Conservation (phyloP, 805 yeast species). For the Candida verbasci region DNA sequence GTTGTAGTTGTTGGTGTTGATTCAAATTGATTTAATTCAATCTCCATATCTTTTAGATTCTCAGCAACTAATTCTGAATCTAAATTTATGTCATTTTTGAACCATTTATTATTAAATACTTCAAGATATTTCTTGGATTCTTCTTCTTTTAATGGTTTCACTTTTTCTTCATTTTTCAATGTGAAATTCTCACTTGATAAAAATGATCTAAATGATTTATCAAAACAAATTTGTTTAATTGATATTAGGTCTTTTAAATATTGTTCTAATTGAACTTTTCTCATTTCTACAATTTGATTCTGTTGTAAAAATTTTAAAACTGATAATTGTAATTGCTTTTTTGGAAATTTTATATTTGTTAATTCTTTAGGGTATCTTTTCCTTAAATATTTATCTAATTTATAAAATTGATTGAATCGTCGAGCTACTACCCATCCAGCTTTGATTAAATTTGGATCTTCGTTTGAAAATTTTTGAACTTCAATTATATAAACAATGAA, state of each 20-base stretch:
- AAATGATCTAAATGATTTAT: conserved; percentile 68
- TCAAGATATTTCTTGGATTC: conserved; percentile 21
- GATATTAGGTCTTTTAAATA: conserved; percentile 56
- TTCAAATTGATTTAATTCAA: conserved; percentile 50
- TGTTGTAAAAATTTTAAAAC: conserved; percentile 75
- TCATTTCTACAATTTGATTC: conserved; percentile 54
- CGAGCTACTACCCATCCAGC: conserved; percentile 92
- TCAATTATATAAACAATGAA: conserved; percentile 72
- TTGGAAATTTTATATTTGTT: conserved; percentile 49
- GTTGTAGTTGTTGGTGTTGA: conserved; percentile 25
- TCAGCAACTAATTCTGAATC: conserved; percentile 13
- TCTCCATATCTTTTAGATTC: conserved; percentile 46
- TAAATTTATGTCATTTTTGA: neutral
- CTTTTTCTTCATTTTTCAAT: conserved; percentile 21
- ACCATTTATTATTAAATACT: conserved; percentile 16
- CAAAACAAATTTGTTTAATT: conserved; percentile 68
- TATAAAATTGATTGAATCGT: conserved; percentile 78
- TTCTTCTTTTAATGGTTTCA: conserved; percentile 14
- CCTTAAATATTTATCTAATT: conserved; percentile 61
- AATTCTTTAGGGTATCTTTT: conserved; percentile 45
- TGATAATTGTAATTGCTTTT: conserved; percentile 50
- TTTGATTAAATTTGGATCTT: conserved; percentile 40
- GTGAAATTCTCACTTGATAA: conserved; percentile 66
- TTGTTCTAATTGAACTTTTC: conserved; percentile 56
- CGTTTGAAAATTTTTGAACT: conserved; percentile 50